phyloP scores from a whole-genome alignment of 2,329 filamentous ascomycete genomes.

The Apiospora koreana region DNA sequence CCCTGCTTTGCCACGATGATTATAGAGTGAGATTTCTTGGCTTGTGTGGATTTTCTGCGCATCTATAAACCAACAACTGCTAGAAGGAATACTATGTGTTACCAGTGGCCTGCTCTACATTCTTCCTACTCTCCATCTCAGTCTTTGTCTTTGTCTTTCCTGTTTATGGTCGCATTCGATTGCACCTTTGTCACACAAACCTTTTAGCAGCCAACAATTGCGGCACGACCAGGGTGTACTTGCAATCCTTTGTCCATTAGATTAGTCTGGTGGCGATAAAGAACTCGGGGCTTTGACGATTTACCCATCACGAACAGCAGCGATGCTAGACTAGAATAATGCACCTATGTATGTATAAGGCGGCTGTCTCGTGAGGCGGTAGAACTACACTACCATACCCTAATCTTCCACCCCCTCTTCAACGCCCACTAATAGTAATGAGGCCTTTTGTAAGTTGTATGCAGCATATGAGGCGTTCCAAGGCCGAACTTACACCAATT shows the following conservation, averaged over 20 bases:
- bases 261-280: background rate
- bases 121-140: no score
- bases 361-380: background rate
- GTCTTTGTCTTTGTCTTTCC: background rate
- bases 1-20: no score
- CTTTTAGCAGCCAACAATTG: background rate
- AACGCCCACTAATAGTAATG: background rate
- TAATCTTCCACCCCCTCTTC: background rate
- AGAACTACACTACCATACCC: background rate
- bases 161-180: background rate
- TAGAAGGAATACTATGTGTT: no score
- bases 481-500: background rate
- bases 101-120: no score
- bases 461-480: background rate
- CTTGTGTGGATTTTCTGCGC: no score
- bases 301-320: background rate
- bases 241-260: background rate
- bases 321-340: background rate
- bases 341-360: background rate
- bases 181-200: background rate
- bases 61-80: no score
- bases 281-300: background rate
- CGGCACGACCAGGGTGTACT: background rate
- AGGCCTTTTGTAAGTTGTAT: background rate
- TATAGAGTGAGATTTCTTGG: no score